Evolutionary conservation across 495 filamentous ascomycete genomes (phyloP).

Genomic region (Neurospora cerealis): DNA sequence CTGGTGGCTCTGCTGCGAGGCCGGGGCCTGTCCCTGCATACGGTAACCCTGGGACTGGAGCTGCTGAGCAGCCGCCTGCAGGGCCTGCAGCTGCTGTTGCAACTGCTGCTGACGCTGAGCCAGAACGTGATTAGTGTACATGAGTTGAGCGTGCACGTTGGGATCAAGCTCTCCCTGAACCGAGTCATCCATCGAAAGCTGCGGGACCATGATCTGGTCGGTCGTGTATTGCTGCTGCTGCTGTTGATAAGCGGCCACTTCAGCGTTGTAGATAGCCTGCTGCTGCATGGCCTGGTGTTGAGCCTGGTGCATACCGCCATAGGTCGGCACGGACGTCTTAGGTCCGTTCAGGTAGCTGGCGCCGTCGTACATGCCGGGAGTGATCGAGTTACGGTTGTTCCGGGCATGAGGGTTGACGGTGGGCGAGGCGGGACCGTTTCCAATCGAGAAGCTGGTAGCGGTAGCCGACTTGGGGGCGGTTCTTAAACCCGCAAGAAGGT

Average conservation of each 20-base stretch:
- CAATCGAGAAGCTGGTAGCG: constrained; percentile 44
- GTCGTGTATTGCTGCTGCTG: constrained; percentile 44
- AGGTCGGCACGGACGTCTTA: constrained; percentile 42
- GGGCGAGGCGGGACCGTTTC: constrained; percentile 54
- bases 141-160: constrained; percentile 67
- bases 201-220: constrained; percentile 78
- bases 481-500: constrained; percentile 84
- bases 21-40: constrained; percentile 39
- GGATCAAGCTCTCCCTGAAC: constrained; percentile 67
- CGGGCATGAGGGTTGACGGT: constrained; percentile 20
- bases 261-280: background rate
- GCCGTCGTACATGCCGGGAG: constrained; percentile 37
- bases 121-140: constrained; percentile 76
- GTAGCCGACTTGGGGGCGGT: constrained; percentile 84
- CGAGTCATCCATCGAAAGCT: constrained; percentile 58
- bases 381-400: constrained; percentile 39
- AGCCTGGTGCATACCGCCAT: constrained; percentile 16
- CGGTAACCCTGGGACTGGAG: constrained; percentile 76
- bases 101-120: constrained; percentile 83
- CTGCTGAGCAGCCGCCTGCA: constrained; percentile 59
- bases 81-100: constrained; percentile 46
- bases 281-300: constrained; percentile 11
- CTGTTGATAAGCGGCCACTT: constrained; percentile 5
- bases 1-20: constrained; percentile 32
- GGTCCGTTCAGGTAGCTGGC: constrained; percentile 35